Evolutionary conservation across 2,329 filamentous ascomycete genomes (phyloP).

Genomic region (Passalora sequoiae): DNA sequence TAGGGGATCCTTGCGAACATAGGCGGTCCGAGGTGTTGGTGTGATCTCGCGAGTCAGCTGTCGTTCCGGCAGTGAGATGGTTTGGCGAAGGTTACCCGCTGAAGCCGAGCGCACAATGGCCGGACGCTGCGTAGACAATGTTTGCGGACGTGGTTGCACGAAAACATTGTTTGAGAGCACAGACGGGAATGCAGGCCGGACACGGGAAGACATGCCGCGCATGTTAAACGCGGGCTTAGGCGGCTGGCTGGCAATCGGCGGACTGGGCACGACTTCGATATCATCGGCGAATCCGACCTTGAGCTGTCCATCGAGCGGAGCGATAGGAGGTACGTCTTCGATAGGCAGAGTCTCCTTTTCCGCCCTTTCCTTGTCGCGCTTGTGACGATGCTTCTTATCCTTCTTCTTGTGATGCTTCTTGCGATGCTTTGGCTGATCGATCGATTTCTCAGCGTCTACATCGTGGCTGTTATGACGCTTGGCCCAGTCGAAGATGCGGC

Average conservation of each 20-base stretch:
- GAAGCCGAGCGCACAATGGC: constrained; percentile 17
- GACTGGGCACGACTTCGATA: constrained; percentile 23
- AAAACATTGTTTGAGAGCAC: constrained; percentile 70
- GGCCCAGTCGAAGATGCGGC: constrained; percentile 21
- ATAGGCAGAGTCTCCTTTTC: constrained; percentile 23
- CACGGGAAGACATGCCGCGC: constrained; percentile 46
- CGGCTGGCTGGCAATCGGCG: constrained; percentile 10
- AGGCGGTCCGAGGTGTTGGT: constrained; percentile 15
- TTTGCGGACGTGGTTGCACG: constrained; percentile 33
- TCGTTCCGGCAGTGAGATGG: constrained; percentile 68
- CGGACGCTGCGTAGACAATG: constrained; percentile 7
- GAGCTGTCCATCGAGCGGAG: constrained; percentile 5
- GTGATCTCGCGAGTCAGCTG: constrained; percentile 45
- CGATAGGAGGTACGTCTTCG: constrained; percentile 10
- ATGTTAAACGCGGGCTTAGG: constrained; percentile 31
- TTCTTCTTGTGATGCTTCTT: constrained; percentile 43
- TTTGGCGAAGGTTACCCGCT: constrained; percentile 57
- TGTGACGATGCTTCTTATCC: constrained; percentile 45
- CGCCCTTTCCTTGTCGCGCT: constrained; percentile 31
- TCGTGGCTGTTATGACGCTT: constrained; percentile 25
- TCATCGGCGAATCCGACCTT: constrained; percentile 41
- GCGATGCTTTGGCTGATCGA: constrained; percentile 34
- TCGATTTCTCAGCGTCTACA: constrained; percentile 11
- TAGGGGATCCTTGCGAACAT: constrained; percentile 23
- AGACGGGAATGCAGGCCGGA: constrained; percentile 58